Percentiles rank a stretch among this genome's conserved stretches.
Evolutionary conservation across 106 monocot genomes (phyloP).

Genomic region (Acanthochlamys bracteata): DNA sequence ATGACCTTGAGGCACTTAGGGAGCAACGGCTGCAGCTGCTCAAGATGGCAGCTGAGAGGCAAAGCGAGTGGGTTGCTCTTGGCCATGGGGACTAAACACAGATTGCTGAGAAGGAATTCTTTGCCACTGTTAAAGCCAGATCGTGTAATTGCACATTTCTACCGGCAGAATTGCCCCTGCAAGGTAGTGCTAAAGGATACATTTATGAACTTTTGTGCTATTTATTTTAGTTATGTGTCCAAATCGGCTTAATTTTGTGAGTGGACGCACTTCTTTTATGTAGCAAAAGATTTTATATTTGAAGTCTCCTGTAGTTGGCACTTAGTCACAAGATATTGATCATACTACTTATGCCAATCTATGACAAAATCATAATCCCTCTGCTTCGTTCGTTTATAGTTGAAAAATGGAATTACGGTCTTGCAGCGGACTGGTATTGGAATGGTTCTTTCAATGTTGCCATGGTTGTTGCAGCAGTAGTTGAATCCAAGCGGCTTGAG

Average conservation of each 20-base stretch:
- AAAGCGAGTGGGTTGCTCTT: constrained; percentile 53
- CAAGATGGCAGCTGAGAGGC: constrained; percentile 72
- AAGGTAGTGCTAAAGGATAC: constrained; percentile 35
- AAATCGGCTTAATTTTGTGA: no score
- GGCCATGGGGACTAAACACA: constrained; percentile 93
- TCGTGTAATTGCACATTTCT: constrained; percentile 92
- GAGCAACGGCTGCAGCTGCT: constrained; percentile 84
- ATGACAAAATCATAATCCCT: constrained; percentile 66
- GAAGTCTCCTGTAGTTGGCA: no score
- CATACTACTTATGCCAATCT: constrained; percentile 78
- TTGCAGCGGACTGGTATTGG: constrained; percentile 81
- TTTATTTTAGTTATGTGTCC: no score
- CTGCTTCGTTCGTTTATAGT: constrained; percentile 21
- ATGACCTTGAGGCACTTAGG: constrained; percentile 71
- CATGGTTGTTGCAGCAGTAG: constrained; percentile 56
- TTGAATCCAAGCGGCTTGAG: constrained; percentile 42
- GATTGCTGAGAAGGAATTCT: constrained; percentile 89
- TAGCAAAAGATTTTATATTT: no score
- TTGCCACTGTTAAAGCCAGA: constrained; percentile 88
- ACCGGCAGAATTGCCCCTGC: constrained; percentile 96
- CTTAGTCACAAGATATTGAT: constrained; percentile 27
- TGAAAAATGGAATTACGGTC: constrained; percentile 54
- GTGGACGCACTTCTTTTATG: no score
- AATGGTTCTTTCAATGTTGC: constrained; percentile 77
- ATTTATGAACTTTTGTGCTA: no score